Evolutionary conservation across 805 yeast species (phyloP).

Genomic region (Metschnikowia borealis): DNA sequence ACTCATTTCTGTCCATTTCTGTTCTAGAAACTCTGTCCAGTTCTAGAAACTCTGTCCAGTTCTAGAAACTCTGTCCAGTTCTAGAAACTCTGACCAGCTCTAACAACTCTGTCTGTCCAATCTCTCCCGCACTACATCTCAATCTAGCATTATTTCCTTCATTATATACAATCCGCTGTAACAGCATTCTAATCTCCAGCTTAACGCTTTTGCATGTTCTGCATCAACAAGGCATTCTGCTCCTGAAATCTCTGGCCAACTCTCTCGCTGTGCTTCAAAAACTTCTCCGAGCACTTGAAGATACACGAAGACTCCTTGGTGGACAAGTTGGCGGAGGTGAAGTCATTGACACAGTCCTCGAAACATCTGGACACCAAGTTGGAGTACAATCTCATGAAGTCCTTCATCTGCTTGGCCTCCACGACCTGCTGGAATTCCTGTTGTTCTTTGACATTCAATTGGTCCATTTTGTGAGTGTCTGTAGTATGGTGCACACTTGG

Average conservation of each 20-base stretch:
- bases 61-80: too few relatives aligned
- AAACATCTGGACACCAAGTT: conserved; percentile 95
- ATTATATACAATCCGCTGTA: conserved; percentile 1
- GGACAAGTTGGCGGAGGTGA: conserved; percentile 86
- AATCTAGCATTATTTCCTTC: background rate
- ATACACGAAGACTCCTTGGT: conserved; percentile 83
- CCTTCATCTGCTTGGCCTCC: conserved; percentile 97
- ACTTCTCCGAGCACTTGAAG: conserved; percentile 91
- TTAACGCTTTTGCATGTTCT: conserved; percentile 44
- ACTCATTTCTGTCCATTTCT: too few relatives aligned
- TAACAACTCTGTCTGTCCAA: too few relatives aligned
- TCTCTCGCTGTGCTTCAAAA: conserved; percentile 96
- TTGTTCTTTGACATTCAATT: conserved; percentile 91
- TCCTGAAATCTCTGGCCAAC: conserved; percentile 99
- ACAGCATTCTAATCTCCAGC: background rate
- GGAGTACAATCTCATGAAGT: conserved; percentile 95
- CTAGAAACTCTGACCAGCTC: too few relatives aligned
- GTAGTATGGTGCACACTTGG: background rate
- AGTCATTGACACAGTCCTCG: conserved; percentile 95
- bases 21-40: too few relatives aligned
- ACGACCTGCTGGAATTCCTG: conserved; percentile 93
- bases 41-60: too few relatives aligned
- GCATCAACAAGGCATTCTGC: conserved; percentile 80
- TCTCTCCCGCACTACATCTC: background rate
- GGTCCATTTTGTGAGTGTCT: conserved; percentile 62